Base-by-base conservation (phyloP, 2,329 filamentous ascomycete species). In the Coniosporium tulheliwenetii region DNA sequence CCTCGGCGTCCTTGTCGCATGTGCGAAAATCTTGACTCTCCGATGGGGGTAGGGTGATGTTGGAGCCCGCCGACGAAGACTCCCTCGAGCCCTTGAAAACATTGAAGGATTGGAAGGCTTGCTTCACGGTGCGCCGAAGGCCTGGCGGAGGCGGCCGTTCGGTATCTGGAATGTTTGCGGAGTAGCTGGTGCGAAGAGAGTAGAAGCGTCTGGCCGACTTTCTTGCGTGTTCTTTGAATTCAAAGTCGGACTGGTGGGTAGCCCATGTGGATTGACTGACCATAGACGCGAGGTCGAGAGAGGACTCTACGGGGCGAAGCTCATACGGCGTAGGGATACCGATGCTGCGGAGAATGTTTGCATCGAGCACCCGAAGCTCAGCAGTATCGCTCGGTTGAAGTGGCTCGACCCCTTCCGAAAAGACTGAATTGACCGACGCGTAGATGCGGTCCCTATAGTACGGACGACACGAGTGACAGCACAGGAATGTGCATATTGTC, bases 401-500 rank as follows among this genome's bases (percentile, higher is more conserved):
- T 1, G 60, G 51, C 16, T 52, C 40, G 13, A 58, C 46, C 31
- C 58, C 49, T 30, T 61, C 57, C 26, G 50, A 54, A 16, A 66
- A 54, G 30, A 70, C 55, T 10, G 60, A 51, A 3, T 64, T 57
- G 45, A 73, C 61, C 26, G 63, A 65, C 7, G 57, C 55, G 49
- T 57, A 68, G 30, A 63, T 48, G 3, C 67, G 62, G 36, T 71
- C 66, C n/a, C 56, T 57, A 45, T 62, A 66, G 46, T 64, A 65
- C 2, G 66, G 65, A 29, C 69, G 63, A 46, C 70, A 73, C n/a
- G 49, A 53, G 30, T 66, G 65, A 44, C 70, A 73, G 39, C 62
- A 61, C 39, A 60, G 58, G 47, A 62, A 63, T n/a, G 46, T 52
- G 50, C 70, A 73, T 29, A 29, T 42, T 33, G 3, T 33, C 10